These are phyloP conservation scores for Fusarium sp. DNA, from an alignment of 2,329 filamentous ascomycete species.

Conservation along the genomic window DNA sequence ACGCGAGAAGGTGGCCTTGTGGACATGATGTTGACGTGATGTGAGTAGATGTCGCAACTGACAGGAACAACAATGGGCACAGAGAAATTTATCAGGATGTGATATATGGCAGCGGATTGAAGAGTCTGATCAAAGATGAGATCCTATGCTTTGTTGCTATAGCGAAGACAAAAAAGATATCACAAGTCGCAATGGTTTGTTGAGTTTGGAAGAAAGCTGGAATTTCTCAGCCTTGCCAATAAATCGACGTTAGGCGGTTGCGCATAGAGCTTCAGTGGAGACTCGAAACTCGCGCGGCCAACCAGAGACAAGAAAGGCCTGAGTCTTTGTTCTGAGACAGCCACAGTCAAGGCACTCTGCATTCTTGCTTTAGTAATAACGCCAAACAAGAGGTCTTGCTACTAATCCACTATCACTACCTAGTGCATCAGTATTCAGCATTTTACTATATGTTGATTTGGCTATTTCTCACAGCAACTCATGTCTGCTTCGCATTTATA, in stretches of 20 bases:
- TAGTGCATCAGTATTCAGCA: too few relatives aligned
- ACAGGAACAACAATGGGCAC: neutral
- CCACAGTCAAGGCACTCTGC: too few relatives aligned
- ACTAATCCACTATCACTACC: too few relatives aligned
- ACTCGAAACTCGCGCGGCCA: slow-evolving; percentile 6
- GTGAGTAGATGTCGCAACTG: neutral
- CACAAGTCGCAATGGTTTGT: slow-evolving; percentile 20
- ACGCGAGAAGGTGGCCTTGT: slow-evolving; percentile 81
- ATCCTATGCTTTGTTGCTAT: neutral
- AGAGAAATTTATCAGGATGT: neutral
- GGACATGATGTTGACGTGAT: slow-evolving; percentile 67
- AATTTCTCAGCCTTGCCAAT: slow-evolving; percentile 45
- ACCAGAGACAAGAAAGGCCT: slow-evolving; percentile 11
- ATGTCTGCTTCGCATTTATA: slow-evolving; percentile 2
- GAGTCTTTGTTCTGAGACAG: neutral
- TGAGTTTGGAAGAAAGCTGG: slow-evolving; percentile 28
- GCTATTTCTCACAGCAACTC: neutral
- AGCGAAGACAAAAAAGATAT: neutral
- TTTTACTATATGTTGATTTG: neutral
- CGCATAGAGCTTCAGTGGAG: slow-evolving; percentile 29
- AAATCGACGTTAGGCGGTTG: slow-evolving; percentile 37
- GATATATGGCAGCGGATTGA: neutral
- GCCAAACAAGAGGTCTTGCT: neutral
- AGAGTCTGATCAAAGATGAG: neutral
- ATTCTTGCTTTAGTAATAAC: neutral